phyloP scores from a whole-genome alignment of 1,284 basidiomycete genomes.

The Rhizoctonia solani region DNA sequence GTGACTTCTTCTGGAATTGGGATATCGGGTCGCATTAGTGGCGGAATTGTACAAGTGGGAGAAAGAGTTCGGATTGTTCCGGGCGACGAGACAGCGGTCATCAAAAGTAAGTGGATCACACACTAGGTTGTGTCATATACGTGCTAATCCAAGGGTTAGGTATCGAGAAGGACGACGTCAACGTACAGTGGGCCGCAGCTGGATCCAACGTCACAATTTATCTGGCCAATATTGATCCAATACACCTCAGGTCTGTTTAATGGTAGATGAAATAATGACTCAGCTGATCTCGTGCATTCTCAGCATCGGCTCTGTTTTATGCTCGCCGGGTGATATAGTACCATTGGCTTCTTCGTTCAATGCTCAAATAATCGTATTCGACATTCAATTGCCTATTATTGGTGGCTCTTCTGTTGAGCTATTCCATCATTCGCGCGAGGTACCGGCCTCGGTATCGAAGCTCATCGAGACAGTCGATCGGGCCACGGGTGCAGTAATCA shows the following conservation, averaged over 20 bases:
- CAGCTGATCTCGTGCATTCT: not conserved
- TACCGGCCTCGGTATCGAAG: slow-evolving; percentile 85
- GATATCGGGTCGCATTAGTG: slow-evolving; percentile 84
- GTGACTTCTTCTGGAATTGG: slow-evolving; percentile 71
- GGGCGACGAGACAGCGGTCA: slow-evolving; percentile 85
- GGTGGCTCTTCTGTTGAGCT: slow-evolving; percentile 88
- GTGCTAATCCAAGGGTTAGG: slow-evolving; percentile 52
- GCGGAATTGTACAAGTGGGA: slow-evolving; percentile 90
- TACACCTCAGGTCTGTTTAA: slow-evolving; percentile 61
- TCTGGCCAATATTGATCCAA: slow-evolving; percentile 81
- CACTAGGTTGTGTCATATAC: slow-evolving; percentile 3
- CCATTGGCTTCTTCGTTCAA: slow-evolving; percentile 78
- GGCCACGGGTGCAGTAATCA: slow-evolving; percentile 72
- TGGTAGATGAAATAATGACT: not conserved
- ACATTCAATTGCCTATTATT: slow-evolving; percentile 87
- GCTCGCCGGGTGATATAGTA: slow-evolving; percentile 69
- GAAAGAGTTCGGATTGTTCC: slow-evolving; percentile 86
- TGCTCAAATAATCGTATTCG: slow-evolving; percentile 92
- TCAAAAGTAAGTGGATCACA: slow-evolving; percentile 64
- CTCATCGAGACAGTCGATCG: slow-evolving; percentile 80
- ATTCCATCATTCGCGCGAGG: slow-evolving; percentile 92
- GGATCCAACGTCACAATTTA: slow-evolving; percentile 89
- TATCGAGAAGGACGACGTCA: slow-evolving; percentile 83
- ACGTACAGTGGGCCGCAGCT: slow-evolving; percentile 84
- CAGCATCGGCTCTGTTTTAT: slow-evolving; percentile 87